Conservation (phyloP, 1,139 yeast genomes). For the Sugiyamaella grinbergsii region DNA sequence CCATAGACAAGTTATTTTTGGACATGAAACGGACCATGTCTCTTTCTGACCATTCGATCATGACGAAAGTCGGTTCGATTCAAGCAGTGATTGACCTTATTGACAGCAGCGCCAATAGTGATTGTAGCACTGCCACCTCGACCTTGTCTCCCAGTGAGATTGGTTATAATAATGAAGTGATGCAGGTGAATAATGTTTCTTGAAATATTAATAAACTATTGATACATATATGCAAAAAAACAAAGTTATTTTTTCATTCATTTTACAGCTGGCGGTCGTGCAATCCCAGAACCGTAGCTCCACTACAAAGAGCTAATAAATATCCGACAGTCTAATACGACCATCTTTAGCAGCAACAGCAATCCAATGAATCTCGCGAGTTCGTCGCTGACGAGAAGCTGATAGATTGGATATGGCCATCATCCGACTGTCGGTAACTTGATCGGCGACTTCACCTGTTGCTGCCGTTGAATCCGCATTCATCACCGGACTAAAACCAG, state of each 20-base stretch:
- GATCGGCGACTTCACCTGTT: too few relatives aligned
- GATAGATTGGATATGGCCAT: constrained; percentile 8
- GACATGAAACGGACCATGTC: constrained; percentile 27
- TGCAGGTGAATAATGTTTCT: background rate
- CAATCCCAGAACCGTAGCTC: constrained; percentile 8
- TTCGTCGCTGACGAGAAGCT: constrained; percentile 15
- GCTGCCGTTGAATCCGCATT: background rate
- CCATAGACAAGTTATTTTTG: constrained; percentile 27
- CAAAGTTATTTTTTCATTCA: too few relatives aligned
- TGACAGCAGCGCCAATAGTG: background rate
- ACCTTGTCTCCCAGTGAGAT: background rate
- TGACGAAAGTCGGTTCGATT: constrained; percentile 21
- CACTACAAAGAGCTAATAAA: constrained; percentile 30
- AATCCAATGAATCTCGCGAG: constrained; percentile 34
- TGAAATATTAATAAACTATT: constrained; percentile 7
- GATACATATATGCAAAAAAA: constrained; percentile 13
- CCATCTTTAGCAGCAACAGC: constrained; percentile 47
- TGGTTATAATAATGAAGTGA: constrained; percentile 2
- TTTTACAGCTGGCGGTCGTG: too few relatives aligned
- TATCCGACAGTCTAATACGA: constrained; percentile 40
- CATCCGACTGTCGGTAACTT: constrained; percentile 1
- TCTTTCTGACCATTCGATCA: constrained; percentile 23
- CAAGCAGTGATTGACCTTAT: constrained; percentile 19
- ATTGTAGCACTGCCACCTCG: background rate
- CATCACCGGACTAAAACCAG: constrained; percentile 33